Evolutionary conservation across 345 rosid species (phyloP).

Genomic region (Eutrema yunnanense): DNA sequence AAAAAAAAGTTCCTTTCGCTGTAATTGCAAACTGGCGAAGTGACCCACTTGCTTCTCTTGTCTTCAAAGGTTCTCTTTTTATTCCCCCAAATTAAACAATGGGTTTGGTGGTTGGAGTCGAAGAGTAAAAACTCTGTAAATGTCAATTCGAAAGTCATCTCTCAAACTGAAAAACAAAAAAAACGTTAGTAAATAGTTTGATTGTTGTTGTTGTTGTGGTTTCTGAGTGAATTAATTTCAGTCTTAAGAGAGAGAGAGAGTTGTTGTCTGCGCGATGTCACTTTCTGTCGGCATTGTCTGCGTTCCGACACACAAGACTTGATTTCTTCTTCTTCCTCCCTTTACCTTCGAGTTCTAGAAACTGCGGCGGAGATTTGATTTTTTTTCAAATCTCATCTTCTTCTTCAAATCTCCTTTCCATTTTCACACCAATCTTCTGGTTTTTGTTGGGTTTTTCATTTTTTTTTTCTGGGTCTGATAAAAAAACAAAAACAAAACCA

Average conservation of each 20-base stretch:
- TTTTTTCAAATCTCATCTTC: constrained; percentile 9
- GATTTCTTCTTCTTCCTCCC: constrained; percentile 27
- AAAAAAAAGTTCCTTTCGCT: constrained; percentile 13
- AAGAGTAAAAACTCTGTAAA: constrained; percentile 13
- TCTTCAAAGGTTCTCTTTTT: constrained; percentile 37
- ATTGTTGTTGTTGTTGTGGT: constrained; percentile 6
- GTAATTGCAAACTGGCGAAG: constrained; percentile 34
- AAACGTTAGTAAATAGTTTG: constrained; percentile 1
- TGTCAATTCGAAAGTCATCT: neutral
- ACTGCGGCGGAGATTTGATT: constrained; percentile 39
- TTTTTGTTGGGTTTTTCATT: neutral
- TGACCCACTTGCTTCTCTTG: constrained; percentile 31
- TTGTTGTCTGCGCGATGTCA: constrained; percentile 72
- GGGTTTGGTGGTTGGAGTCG: constrained; percentile 11
- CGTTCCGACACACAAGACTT: constrained; percentile 53
- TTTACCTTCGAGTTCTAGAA: constrained; percentile 38
- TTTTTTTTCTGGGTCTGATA: neutral
- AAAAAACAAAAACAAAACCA: neutral
- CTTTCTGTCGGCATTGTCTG: constrained; percentile 93
- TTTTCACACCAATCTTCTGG: constrained; percentile 19
- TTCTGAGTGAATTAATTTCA: constrained; percentile 15
- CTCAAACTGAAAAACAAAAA: neutral
- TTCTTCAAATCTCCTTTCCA: neutral
- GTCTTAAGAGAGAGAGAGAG: constrained; percentile 32
- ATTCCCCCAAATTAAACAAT: constrained; percentile 2